Conservation (phyloP, 75 land plant genomes). For the Pinus albicaulis region DNA sequence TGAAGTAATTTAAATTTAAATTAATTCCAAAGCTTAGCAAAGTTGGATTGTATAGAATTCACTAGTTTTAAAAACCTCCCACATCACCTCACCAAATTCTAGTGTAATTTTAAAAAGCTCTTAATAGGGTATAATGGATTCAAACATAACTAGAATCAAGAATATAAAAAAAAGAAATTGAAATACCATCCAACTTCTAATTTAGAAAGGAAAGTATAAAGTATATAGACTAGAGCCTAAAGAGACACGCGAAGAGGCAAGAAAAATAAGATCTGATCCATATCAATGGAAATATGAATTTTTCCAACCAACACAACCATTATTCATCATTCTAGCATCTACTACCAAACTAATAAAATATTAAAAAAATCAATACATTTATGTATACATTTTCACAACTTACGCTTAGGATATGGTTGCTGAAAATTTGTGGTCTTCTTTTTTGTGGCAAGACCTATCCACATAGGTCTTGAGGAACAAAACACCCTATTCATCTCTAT, state of each 20-base stretch:
- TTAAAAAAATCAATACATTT: neutral
- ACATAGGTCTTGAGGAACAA: constrained; percentile 85
- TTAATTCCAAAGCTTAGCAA: neutral
- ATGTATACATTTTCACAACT: neutral
- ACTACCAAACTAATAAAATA: neutral
- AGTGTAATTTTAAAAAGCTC: neutral
- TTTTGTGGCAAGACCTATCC: constrained; percentile 85
- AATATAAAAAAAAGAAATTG: no score
- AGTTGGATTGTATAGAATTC: neutral
- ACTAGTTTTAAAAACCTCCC: neutral
- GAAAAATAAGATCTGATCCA: neutral
- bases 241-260: neutral
- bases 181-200: no score
- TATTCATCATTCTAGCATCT: neutral
- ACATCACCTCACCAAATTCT: neutral
- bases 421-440: constrained; percentile 52
- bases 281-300: neutral
- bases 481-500: constrained; percentile 88
- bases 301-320: neutral
- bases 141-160: neutral
- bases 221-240: neutral
- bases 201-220: neutral
- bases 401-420: constrained; percentile 24
- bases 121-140: neutral
- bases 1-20: constrained; percentile 18